A percentile compares a stretch with the other conserved stretches of the same genome.
Conservation (phyloP, 1,284 basidiomycete genomes). For the Neotropicomus parvogracilis region DNA sequence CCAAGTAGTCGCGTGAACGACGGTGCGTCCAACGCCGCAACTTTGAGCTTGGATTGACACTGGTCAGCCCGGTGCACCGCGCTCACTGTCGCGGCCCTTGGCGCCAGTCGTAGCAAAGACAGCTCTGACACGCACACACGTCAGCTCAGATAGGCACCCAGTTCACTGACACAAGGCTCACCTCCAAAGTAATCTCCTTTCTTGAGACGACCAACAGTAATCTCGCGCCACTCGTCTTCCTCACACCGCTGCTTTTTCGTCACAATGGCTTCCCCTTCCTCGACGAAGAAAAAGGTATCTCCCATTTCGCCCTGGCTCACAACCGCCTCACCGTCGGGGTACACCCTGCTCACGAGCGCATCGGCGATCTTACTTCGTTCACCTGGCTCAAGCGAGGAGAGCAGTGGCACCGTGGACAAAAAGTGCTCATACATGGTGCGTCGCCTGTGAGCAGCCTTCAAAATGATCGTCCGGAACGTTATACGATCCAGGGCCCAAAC, state of each 20-base stretch:
- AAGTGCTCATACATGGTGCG: slow-evolving; percentile 96
- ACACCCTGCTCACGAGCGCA: slow-evolving; percentile 82
- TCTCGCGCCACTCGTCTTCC: slow-evolving; percentile 59
- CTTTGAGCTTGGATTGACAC: slow-evolving; percentile 70
- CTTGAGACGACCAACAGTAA: slow-evolving; percentile 70
- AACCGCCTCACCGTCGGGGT: slow-evolving; percentile 81
- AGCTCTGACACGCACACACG: slow-evolving; percentile 54
- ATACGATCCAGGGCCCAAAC: slow-evolving; percentile 96
- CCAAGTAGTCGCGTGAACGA: slow-evolving; percentile 95
- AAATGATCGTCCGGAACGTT: slow-evolving; percentile 97
- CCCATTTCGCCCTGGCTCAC: slow-evolving; percentile 93
- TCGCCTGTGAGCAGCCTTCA: slow-evolving; percentile 82
- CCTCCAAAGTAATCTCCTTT: slow-evolving; percentile 99
- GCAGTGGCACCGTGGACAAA: slow-evolving; percentile 85
- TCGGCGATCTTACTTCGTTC: slow-evolving; percentile 97
- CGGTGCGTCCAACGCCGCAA: slow-evolving; percentile 89
- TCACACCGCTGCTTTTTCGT: slow-evolving; percentile 69
- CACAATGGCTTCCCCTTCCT: slow-evolving; percentile 87
- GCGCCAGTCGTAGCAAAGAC: slow-evolving; percentile 79
- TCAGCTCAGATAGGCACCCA: slow-evolving; percentile 1
- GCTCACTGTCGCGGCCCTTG: slow-evolving; percentile 91
- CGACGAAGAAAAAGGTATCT: slow-evolving; percentile 96
- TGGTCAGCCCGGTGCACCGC: slow-evolving; percentile 58
- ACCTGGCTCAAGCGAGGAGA: slow-evolving; percentile 80
- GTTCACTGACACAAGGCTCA: slow-evolving; percentile 37